Evolutionary conservation across 148 eudicot species (phyloP).

Genomic region (Rhododendron ovatum): DNA sequence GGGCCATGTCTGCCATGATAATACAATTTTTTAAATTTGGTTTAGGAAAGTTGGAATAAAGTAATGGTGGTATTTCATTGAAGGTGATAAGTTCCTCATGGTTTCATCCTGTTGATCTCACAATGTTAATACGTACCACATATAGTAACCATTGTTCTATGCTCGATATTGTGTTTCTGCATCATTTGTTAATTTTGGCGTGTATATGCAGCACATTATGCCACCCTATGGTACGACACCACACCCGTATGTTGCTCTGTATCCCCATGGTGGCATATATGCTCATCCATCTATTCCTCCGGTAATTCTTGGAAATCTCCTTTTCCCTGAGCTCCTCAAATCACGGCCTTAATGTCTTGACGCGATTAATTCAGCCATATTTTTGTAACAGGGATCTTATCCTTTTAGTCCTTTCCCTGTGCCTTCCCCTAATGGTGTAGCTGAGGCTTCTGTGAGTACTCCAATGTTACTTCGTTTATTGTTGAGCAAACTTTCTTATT

Average conservation of each 20-base stretch:
- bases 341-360: neutral
- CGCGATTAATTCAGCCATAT: neutral
- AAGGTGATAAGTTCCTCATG: neutral
- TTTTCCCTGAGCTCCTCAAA: neutral
- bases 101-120: neutral
- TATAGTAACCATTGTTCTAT: neutral
- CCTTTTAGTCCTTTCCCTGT: conserved; percentile 90
- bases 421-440: conserved; percentile 80
- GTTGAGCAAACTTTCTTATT: neutral
- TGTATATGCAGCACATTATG: conserved; percentile 66
- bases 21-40: neutral
- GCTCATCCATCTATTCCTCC: conserved; percentile 95
- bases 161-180: neutral
- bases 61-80: neutral
- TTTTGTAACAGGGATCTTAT: conserved; percentile 68
- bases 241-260: conserved; percentile 96
- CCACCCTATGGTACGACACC: conserved; percentile 98
- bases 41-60: neutral
- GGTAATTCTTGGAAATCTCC: conserved; percentile 33
- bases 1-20: neutral
- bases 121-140: neutral
- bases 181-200: neutral
- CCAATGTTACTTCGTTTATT: neutral
- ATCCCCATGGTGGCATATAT: conserved; percentile 92
- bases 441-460: conserved; percentile 84